Evolutionary conservation across 2,329 filamentous ascomycete species (phyloP).

Genomic region (Claviceps sp.): DNA sequence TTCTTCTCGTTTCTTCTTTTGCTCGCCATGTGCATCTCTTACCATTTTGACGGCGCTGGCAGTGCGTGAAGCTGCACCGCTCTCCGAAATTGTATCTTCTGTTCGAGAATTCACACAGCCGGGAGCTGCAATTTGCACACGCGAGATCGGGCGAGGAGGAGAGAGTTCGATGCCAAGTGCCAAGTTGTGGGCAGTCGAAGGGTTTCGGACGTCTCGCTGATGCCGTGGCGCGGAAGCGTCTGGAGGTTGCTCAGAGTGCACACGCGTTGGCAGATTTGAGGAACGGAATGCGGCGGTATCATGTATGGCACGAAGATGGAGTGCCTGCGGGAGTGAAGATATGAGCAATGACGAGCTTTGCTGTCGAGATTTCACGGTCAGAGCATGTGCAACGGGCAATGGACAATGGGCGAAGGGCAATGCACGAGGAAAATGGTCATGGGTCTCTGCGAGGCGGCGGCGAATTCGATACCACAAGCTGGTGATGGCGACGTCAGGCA

Average conservation of each 20-base stretch:
- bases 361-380: not conserved
- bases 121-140: conserved; percentile 1
- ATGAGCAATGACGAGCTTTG: not conserved
- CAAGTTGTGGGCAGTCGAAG: not conserved
- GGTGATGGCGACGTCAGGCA: conserved; percentile 1
- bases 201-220: not conserved
- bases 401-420: not conserved
- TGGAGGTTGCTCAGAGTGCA: not conserved
- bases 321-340: conserved; percentile 2
- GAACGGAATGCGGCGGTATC: conserved; percentile 2
- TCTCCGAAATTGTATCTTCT: not conserved
- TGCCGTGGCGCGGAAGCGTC: not conserved
- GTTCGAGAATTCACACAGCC: conserved; percentile 4
- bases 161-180: conserved; percentile 1
- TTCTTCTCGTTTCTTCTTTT: not conserved
- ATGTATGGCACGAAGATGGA: conserved; percentile 2
- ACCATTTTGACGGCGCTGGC: conserved; percentile 7
- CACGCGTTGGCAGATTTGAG: conserved; percentile 2
- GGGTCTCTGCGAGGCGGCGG: not conserved
- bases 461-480: conserved; percentile 1
- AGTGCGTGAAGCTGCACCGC: conserved; percentile 4
- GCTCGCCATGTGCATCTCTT: not conserved
- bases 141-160: not conserved
- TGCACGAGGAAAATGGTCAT: not conserved
- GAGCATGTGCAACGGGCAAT: not conserved